Percentiles rank a stretch among this genome's conserved stretches.
Conservation (phyloP, 306 rosid genomes). For the Glycine tomentella region DNA sequence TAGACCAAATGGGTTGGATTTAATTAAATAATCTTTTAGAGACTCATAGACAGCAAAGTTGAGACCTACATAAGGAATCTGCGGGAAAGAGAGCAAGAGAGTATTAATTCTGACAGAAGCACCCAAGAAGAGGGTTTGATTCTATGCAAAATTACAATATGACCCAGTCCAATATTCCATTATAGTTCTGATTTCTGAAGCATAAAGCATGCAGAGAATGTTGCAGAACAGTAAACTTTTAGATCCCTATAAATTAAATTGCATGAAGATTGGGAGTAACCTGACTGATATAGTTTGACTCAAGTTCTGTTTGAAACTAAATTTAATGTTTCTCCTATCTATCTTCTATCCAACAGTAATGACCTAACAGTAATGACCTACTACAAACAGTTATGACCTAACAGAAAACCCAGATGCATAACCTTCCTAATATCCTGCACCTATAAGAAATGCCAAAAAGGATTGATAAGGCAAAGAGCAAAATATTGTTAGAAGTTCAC, state of each 20-base stretch:
- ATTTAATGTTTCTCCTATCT: not conserved
- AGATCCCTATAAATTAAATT: not conserved
- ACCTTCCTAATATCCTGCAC: not conserved
- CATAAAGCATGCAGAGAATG: slow-evolving; percentile 9
- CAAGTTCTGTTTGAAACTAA: slow-evolving; percentile 3
- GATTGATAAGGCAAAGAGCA: not conserved
- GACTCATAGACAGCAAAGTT: slow-evolving; percentile 98
- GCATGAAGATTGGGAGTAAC: not conserved
- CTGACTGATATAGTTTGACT: not conserved
- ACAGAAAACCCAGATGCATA: slow-evolving; percentile 13
- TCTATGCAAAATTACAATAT: slow-evolving; percentile 27
- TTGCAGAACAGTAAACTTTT: slow-evolving; percentile 5
- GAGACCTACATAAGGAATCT: slow-evolving; percentile 98
- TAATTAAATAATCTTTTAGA: slow-evolving; percentile 85
- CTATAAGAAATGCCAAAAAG: not conserved
- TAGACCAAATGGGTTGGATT: slow-evolving; percentile 76
- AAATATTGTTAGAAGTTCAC: slow-evolving; percentile 6
- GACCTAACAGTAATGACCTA: slow-evolving; percentile 29
- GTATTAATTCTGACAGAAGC: slow-evolving; percentile 36
- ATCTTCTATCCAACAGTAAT: slow-evolving; percentile 34
- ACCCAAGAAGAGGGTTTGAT: slow-evolving; percentile 13
- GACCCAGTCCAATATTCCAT: slow-evolving; percentile 8
- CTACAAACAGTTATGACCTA: not conserved
- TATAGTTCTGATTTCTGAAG: slow-evolving; percentile 10
- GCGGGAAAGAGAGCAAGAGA: slow-evolving; percentile 41